These are phyloP conservation scores for Mycena chlorophos DNA, from an alignment of 768 basidiomycete species.

Conservation along the genomic window DNA sequence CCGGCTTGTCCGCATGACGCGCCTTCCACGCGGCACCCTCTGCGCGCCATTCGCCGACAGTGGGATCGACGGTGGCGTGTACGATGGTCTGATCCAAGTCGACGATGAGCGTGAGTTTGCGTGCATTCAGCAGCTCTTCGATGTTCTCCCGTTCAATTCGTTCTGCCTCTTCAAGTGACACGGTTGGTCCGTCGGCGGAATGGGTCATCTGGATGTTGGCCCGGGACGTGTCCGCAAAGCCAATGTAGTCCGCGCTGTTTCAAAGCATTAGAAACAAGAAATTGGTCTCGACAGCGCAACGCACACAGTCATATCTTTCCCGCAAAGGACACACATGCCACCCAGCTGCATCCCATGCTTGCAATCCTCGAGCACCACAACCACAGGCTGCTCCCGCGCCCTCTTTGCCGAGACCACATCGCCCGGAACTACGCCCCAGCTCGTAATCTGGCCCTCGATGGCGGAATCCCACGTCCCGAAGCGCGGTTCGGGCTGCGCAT, in stretches of 20 bases:
- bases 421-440: conserved; percentile 69
- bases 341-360: conserved; percentile 92
- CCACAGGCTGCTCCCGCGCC: conserved; percentile 60
- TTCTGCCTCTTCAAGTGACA: conserved; percentile 89
- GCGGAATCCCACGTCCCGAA: conserved; percentile 92
- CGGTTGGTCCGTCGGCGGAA: conserved; percentile 85
- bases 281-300: conserved; percentile 35
- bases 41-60: conserved; percentile 94
- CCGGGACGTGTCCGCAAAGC: conserved; percentile 81
- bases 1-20: conserved; percentile 46
- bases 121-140: conserved; percentile 67
- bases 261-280: conserved; percentile 17
- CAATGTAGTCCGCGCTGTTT: conserved; percentile 76
- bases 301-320: conserved; percentile 91
- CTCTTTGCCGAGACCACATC: conserved; percentile 61
- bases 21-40: conserved; percentile 83
- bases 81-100: conserved; percentile 99
- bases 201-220: conserved; percentile 95
- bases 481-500: conserved; percentile 59
- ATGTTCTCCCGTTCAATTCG: conserved; percentile 85
- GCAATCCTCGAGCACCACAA: conserved; percentile 85
- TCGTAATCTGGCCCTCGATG: conserved; percentile 73
- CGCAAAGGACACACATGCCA: conserved; percentile 91
- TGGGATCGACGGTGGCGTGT: conserved; percentile 97
- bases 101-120: conserved; percentile 91